Base-by-base conservation (phyloP, 805 yeast species). In the Wickerhamomyces sydowiorum region DNA sequence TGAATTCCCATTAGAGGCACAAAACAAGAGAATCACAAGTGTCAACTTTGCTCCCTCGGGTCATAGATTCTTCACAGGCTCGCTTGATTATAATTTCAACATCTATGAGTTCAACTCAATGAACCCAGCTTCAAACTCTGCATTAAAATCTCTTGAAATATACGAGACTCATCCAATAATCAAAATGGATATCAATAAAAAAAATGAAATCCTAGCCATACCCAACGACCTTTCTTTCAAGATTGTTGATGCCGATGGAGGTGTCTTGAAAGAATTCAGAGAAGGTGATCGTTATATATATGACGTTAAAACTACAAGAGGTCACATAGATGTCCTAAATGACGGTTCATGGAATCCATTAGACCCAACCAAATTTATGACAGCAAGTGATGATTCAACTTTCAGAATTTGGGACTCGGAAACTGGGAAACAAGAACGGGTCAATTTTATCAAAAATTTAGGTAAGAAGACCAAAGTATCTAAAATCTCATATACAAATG, bases 71-170 rank as follows among this genome's bases (percentile, higher is more conserved):
- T 45, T 49, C 15, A 46, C 64, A 1, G 49, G 60, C 1, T 54
- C 64, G 3, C 41, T 45, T 22, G 66, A 62, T 27, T 45, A 44
- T 10, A n/a, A 31, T 1, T 36, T 67, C 17, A 50, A 56, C 31
- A 43, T 56, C 14, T 67, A 57, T 57, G 60, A 64, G 27, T 69
- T 67, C 43, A 45, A 47, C 25, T 55, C 63, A 7, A 54, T 69
- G 56, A 58, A 60, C 23, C 40, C 61, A 4, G 36, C 38, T 8
- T 41, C 38, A 9, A 38, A 33, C 3, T 15, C 34, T 6, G 57
- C 61, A 6, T 39, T 42, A 1, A 27, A 19, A 5, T 25, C 48
- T 1, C 18, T 17, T 4, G 41, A 45, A 24, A 50, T 51, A 1
- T 48, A 27, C 29, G 56, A 53, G 15, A 33, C 51, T 3, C 44